phyloP scores from a whole-genome alignment of 2,329 filamentous ascomycete genomes.

The Botryotinia globosa region DNA sequence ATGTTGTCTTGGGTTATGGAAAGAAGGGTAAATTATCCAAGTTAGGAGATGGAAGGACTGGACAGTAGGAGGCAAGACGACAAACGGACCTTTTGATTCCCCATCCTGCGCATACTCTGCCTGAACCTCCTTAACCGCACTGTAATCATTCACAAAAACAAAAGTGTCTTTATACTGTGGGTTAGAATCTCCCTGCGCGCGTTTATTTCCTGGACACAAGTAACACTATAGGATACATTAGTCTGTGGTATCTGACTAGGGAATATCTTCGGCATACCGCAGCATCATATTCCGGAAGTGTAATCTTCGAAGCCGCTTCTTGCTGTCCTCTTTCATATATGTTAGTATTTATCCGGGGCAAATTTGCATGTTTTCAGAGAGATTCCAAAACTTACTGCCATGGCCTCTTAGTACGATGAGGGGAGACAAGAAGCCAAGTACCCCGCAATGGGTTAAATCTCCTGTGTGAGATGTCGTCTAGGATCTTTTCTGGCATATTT shows the following conservation, averaged over 20 bases:
- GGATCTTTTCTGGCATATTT: slow-evolving; percentile 68
- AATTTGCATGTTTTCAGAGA: not conserved
- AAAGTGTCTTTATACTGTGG: slow-evolving; percentile 85
- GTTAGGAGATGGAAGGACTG: slow-evolving; percentile 7
- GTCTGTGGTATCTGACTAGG: slow-evolving; percentile 7
- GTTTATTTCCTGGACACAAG: slow-evolving; percentile 85
- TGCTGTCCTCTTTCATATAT: slow-evolving; percentile 65
- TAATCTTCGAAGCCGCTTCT: slow-evolving; percentile 65
- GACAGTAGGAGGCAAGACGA: slow-evolving; percentile 10
- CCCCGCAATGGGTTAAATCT: slow-evolving; percentile 90
- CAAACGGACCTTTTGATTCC: slow-evolving; percentile 29
- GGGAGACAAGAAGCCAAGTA: slow-evolving; percentile 90
- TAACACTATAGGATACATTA: slow-evolving; percentile 65
- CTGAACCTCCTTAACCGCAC: slow-evolving; percentile 92
- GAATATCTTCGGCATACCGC: slow-evolving; percentile 44
- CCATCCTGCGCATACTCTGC: slow-evolving; percentile 61
- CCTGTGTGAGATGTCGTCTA: slow-evolving; percentile 95
- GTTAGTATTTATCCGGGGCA: slow-evolving; percentile 18
- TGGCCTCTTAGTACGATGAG: slow-evolving; percentile 92
- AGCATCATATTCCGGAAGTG: slow-evolving; percentile 78
- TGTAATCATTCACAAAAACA: slow-evolving; percentile 96
- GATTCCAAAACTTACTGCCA: slow-evolving; percentile 76
- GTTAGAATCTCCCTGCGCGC: slow-evolving; percentile 83
- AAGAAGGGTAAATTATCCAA: slow-evolving; percentile 3
- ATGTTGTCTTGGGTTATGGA: not conserved